Conservation (phyloP, 176 grass and related monocot species). For the Carex cristatella region DNA sequence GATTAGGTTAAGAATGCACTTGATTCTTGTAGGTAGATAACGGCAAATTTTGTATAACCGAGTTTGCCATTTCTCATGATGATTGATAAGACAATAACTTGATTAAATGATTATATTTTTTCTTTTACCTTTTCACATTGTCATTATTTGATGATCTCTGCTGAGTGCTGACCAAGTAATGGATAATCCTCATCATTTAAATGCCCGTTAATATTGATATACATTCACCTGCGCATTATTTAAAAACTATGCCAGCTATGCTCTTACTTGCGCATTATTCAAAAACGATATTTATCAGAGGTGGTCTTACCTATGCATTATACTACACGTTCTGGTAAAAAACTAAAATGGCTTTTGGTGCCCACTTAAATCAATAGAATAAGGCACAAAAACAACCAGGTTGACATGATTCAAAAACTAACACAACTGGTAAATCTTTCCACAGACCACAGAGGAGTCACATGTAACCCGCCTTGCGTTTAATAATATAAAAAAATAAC, state of each 20-base stretch:
- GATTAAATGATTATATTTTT: slow-evolving; percentile 3
- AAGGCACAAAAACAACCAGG: not conserved
- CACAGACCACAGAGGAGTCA: not conserved
- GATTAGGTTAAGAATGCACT: not conserved
- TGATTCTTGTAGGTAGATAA: not conserved
- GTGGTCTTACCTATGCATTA: not conserved
- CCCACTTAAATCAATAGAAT: not conserved
- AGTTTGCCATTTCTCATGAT: not conserved
- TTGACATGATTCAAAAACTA: not conserved
- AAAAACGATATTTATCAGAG: not conserved
- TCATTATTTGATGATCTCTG: not conserved
- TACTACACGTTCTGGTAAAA: not conserved
- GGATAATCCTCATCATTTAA: not conserved
- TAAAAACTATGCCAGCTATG: not conserved
- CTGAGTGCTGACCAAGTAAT: not conserved
- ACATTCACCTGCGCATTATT: not conserved
- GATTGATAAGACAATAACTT: not conserved
- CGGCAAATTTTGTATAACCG: not conserved
- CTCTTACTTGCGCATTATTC: not conserved
- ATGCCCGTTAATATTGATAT: not conserved
- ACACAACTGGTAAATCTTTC: not conserved
- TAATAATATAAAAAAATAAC: not conserved
- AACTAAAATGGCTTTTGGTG: not conserved
- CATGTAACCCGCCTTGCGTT: not conserved
- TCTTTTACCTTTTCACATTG: not conserved